Percentiles rank a stretch among this genome's conserved stretches.
Conservation (phyloP, 2,329 filamentous ascomycete species). For the Mycosphaerella arachidis region DNA sequence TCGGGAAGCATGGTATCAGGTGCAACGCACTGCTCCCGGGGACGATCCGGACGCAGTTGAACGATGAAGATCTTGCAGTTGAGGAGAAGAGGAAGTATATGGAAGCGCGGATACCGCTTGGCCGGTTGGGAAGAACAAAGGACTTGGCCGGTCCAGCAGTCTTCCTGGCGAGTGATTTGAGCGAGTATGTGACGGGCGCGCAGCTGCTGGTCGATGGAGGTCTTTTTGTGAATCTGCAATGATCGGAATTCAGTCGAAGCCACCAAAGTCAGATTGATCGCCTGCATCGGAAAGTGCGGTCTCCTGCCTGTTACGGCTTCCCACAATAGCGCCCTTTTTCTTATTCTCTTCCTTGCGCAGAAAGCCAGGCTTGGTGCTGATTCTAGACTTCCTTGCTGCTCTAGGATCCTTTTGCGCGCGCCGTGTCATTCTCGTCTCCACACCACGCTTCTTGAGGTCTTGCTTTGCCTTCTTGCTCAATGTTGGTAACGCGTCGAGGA, state of each 20-base stretch:
- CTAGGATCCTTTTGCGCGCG: constrained; percentile 38
- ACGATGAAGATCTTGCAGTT: constrained; percentile 74
- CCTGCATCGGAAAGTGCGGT: constrained; percentile 15
- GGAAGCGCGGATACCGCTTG: constrained; percentile 75
- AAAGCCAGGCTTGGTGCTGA: constrained; percentile 78
- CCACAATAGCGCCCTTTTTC: constrained; percentile 39
- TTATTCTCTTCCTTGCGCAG: constrained; percentile 67
- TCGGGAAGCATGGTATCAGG: constrained; percentile 70
- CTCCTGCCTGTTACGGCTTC: constrained; percentile 32
- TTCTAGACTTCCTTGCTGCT: constrained; percentile 55
- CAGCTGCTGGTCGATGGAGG: constrained; percentile 85
- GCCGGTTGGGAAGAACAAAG: constrained; percentile 64
- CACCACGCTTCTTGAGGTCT: constrained; percentile 73
- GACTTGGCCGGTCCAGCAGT: constrained; percentile 81
- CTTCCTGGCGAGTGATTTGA: constrained; percentile 76
- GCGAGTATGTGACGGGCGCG: constrained; percentile 75
- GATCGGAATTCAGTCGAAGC: constrained; percentile 36
- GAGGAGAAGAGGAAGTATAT: constrained; percentile 69
- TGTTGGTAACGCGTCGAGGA: constrained; percentile 79
- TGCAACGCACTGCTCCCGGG: constrained; percentile 83
- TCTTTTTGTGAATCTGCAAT: constrained; percentile 84
- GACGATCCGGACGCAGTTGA: constrained; percentile 78
- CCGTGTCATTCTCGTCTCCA: constrained; percentile 60
- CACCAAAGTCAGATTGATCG: constrained; percentile 39
- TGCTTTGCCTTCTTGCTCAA: constrained; percentile 80